A percentile compares a stretch with the other conserved stretches of the same genome.
These are phyloP conservation scores for Casuarina glauca DNA, from an alignment of 306 rosid species.

Conservation along the genomic window DNA sequence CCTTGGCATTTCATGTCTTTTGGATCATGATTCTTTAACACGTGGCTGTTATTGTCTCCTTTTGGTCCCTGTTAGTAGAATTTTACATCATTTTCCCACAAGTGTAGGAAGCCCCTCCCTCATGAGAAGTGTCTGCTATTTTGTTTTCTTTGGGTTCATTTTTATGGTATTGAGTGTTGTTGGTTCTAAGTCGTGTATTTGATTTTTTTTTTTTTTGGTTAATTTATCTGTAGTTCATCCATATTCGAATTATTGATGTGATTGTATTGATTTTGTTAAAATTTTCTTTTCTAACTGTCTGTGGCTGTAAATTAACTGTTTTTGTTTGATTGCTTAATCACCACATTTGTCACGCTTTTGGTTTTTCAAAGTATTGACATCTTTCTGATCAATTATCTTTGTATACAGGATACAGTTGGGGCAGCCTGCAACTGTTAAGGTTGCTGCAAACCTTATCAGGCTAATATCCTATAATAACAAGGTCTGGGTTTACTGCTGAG, in stretches of 20 bases:
- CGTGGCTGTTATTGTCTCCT: neutral
- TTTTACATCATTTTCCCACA: neutral
- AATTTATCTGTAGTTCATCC: too few species aligned
- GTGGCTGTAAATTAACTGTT: neutral
- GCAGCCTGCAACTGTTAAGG: constrained; percentile 94
- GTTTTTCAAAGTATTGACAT: constrained; percentile 2
- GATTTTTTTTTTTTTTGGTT: neutral
- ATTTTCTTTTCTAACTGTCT: neutral
- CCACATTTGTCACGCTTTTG: neutral
- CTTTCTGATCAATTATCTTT: constrained; percentile 17
- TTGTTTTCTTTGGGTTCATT: neutral
- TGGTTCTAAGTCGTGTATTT: neutral
- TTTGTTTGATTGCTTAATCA: neutral
- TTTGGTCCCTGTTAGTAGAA: neutral
- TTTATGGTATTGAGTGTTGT: neutral
- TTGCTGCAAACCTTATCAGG: constrained; percentile 90
- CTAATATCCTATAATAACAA: constrained; percentile 85
- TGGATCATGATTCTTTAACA: neutral
- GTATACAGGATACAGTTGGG: constrained; percentile 84
- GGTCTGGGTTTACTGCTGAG: constrained; percentile 45
- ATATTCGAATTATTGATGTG: neutral
- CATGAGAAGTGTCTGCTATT: neutral
- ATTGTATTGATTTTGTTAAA: neutral
- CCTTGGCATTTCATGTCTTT: neutral
- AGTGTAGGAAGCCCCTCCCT: neutral